Percentiles rank a stretch among this genome's conserved stretches.
phyloP scores from a whole-genome alignment of 2,329 filamentous ascomycete genomes.

The Penicillium oxalicum region DNA sequence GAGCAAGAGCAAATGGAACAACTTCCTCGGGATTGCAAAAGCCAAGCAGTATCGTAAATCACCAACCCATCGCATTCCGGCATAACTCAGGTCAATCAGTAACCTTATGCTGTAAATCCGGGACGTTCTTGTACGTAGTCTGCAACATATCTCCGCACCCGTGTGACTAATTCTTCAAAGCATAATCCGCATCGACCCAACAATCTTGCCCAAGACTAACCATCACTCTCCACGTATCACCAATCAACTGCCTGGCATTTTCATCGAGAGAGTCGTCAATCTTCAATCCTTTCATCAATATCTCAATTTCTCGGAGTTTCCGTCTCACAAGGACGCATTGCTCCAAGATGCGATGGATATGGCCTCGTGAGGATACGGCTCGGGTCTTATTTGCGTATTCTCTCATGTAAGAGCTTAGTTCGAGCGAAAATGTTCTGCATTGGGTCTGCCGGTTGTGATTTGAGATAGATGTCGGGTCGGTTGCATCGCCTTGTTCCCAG shows the following conservation, averaged over 20 bases:
- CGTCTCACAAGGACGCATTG: not conserved
- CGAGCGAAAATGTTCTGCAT: not conserved
- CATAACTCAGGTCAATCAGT: no score
- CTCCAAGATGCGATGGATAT: not conserved
- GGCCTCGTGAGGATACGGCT: not conserved
- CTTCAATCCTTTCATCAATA: not conserved
- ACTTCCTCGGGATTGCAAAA: no score
- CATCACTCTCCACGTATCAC: not conserved
- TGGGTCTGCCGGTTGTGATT: not conserved
- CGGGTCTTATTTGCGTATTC: not conserved
- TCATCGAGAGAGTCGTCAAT: not conserved
- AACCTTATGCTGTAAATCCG: no score
- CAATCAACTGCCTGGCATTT: not conserved
- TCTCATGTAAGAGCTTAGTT: not conserved
- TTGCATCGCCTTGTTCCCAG: not conserved
- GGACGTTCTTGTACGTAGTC: no score
- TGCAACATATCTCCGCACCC: no score
- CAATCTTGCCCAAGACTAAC: not conserved
- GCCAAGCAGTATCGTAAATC: no score
- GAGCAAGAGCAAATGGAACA: no score
- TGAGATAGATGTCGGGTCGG: not conserved
- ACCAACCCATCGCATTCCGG: no score
- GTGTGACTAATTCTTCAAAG: not conserved
- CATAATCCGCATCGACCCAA: conserved; percentile 1
- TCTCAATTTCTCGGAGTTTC: not conserved